Percentiles rank a stretch among this genome's conserved stretches.
Conservation (phyloP, 2,329 filamentous ascomycete genomes). For the Akanthomyces uredinophilus region DNA sequence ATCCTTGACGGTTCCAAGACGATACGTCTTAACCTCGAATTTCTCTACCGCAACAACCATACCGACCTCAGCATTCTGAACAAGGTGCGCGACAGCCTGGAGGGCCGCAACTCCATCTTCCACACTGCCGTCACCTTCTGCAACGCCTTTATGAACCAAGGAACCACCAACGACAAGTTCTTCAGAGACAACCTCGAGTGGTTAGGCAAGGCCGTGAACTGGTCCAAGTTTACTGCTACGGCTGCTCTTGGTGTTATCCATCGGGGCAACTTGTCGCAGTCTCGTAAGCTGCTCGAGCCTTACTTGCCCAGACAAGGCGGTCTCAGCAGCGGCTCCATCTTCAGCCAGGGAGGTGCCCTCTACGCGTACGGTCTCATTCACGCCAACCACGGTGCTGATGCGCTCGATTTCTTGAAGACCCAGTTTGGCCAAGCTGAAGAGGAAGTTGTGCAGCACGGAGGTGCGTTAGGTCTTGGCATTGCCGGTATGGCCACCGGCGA, state of each 20-base stretch:
- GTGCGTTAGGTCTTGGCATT: constrained; percentile 89
- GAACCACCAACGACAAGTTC: constrained; percentile 96
- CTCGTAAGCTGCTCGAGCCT: constrained; percentile 86
- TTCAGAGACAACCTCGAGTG: constrained; percentile 97
- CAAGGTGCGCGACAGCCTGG: constrained; percentile 91
- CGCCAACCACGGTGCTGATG: constrained; percentile 92
- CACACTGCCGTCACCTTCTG: constrained; percentile 96
- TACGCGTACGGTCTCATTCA: constrained; percentile 96
- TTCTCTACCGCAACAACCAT: constrained; percentile 91
- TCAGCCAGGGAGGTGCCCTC: constrained; percentile 91
- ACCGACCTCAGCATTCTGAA: constrained; percentile 89
- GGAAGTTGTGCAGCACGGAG: constrained; percentile 95
- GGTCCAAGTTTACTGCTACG: constrained; percentile 98
- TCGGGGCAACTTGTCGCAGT: constrained; percentile 88
- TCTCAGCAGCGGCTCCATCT: constrained; percentile 77
- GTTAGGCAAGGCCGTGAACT: constrained; percentile 97
- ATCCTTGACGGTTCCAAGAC: constrained; percentile 85
- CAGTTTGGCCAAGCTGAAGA: constrained; percentile 73
- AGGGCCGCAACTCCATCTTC: constrained; percentile 96
- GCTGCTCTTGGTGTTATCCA: constrained; percentile 95
- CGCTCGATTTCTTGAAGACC: constrained; percentile 70
- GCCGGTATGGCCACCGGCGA: constrained; percentile 96
- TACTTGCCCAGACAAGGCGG: constrained; percentile 79
- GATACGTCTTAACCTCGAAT: constrained; percentile 92
- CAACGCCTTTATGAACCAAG: constrained; percentile 99